Percentiles rank a stretch among this genome's conserved stretches.
Evolutionary conservation across 164 flowering plant genomes (phyloP).

Genomic region (Kingdonia uniflora): DNA sequence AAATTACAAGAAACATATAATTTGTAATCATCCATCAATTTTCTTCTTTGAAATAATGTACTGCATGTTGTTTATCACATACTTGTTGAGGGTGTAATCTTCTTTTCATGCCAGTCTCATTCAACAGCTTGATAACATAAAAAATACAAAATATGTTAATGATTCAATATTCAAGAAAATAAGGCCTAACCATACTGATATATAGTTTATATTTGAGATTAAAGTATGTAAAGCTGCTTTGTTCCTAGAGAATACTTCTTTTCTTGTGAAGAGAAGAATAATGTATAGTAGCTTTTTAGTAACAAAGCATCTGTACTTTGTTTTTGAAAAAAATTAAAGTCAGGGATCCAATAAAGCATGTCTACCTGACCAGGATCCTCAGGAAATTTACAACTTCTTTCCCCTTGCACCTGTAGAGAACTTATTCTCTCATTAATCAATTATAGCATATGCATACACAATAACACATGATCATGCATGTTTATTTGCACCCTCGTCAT

Average conservation of each 20-base stretch:
- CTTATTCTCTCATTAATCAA: neutral
- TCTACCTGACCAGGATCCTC: conserved; percentile 89
- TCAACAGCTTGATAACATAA: conserved; percentile 36
- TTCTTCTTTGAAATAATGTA: too few relatives aligned
- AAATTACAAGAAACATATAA: neutral
- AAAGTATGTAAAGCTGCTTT: too few relatives aligned
- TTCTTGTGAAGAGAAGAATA: conserved; percentile 4
- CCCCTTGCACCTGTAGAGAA: conserved; percentile 48
- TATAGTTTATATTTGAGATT: too few relatives aligned
- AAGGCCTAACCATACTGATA: too few relatives aligned
- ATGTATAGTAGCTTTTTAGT: conserved; percentile 17
- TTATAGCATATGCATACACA: neutral
- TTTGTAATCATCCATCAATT: too few relatives aligned
- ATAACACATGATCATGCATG: too few relatives aligned
- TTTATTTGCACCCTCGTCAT: too few relatives aligned
- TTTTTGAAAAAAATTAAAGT: conserved; percentile 15
- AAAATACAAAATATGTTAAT: neutral
- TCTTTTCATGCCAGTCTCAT: conserved; percentile 56
- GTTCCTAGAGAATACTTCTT: neutral
- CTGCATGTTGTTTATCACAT: neutral
- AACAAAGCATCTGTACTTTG: conserved; percentile 3
- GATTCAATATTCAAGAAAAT: conserved; percentile 8
- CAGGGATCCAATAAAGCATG: conserved; percentile 57
- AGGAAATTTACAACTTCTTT: conserved; percentile 63
- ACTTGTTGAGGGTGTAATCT: conserved; percentile 45